Evolutionary conservation across 805 yeast genomes (phyloP), one percentile per base, ranked within the genome.

Genomic region (Wickerhamiella lipophila): DNA sequence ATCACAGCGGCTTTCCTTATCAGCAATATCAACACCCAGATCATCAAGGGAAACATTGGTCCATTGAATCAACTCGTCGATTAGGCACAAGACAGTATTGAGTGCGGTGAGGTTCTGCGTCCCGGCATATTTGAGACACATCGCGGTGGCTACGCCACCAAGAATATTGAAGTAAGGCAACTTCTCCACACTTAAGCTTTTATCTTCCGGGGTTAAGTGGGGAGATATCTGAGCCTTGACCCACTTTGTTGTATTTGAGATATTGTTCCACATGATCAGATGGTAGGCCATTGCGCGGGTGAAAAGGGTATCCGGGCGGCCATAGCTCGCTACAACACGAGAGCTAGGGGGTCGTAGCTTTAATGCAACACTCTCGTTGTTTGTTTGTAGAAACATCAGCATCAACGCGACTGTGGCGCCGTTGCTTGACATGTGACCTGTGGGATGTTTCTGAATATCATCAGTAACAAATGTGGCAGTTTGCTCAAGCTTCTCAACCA

Each of bases 351-450:
- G 67, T 39, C 67, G 65, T 30, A 86, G 60, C 56, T 79, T 80
- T 19, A 65, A 63, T 0, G 94, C 89, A 38, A 87, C 69, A 0
- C 71, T 64, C 1, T 54, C 46, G 56, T 83, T 76, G 35, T 74
- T 75, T 1, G 94, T 78, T 54, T 75, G 80, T 67, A 87, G 63
- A 60, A 76, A 86, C 36, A 85, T 79, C 50, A 92, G 73, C 46
- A 79, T 74, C 34, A 92, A 63, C 0, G 96, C 94, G 41, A 84
- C 61, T 0, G 84, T 67, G 0, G 95, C 83, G 5, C 96, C 96
- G 26, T 25, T 36, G 27, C 40, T 40, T 56, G 22, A 68, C 67
- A n/a, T 85, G 74, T 55, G 77, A 78, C 56, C 81, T 86, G 48
- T 70, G 65, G 43, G 75, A 73, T 1, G 69, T 66, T 2, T 79